Evolutionary conservation across 495 filamentous ascomycete species (phyloP).

Genomic region (Daldinia loculata): DNA sequence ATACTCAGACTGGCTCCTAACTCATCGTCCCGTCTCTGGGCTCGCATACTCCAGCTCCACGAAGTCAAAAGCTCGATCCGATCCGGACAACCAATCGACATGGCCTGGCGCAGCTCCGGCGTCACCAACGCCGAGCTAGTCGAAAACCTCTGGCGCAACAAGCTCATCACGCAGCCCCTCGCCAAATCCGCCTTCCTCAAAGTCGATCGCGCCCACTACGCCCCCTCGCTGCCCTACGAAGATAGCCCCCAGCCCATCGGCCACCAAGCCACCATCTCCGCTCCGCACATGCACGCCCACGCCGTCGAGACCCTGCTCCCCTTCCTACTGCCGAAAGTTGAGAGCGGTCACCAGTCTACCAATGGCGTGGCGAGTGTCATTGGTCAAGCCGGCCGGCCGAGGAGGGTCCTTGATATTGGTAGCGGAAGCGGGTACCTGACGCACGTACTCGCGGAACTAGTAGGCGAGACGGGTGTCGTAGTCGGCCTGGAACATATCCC

Average conservation of each 20-base stretch:
- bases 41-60: slow-evolving; percentile 10
- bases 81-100: slow-evolving; percentile 44
- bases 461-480: slow-evolving; percentile 68
- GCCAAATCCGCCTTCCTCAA: slow-evolving; percentile 83
- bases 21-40: slow-evolving; percentile 9
- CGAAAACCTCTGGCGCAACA: slow-evolving; percentile 76
- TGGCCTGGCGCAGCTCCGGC: slow-evolving; percentile 93
- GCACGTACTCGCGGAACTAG: slow-evolving; percentile 85
- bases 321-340: slow-evolving; percentile 55
- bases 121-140: slow-evolving; percentile 79
- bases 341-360: slow-evolving; percentile 40
- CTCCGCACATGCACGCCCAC: slow-evolving; percentile 96
- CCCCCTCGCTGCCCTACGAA: slow-evolving; percentile 72
- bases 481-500: slow-evolving; percentile 91
- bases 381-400: slow-evolving; percentile 11
- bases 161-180: slow-evolving; percentile 72
- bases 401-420: slow-evolving; percentile 84
- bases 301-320: slow-evolving; percentile 74
- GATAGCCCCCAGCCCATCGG: slow-evolving; percentile 94
- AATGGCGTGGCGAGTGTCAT: background rate
- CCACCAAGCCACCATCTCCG: slow-evolving; percentile 87
- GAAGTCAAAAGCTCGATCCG: background rate
- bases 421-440: slow-evolving; percentile 92
- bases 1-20: slow-evolving; percentile 18
- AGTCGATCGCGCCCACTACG: slow-evolving; percentile 91